Conservation (phyloP, 495 filamentous ascomycete genomes). For the Xylaria bambusicola region DNA sequence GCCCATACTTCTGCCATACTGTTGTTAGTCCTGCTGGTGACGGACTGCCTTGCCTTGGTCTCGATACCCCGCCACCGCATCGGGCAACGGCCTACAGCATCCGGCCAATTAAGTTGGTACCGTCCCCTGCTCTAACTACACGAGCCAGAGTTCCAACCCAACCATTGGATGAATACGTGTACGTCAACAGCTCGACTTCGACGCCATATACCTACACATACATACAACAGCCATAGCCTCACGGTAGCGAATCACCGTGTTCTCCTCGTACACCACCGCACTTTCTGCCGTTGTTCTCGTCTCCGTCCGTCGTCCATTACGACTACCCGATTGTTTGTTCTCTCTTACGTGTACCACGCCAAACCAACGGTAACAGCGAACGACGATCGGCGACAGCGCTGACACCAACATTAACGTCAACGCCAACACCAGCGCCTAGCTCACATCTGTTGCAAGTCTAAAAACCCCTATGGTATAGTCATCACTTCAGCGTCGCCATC, state of each 20-base stretch:
- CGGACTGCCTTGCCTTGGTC: not conserved
- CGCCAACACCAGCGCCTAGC: not conserved
- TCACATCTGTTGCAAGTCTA: not conserved
- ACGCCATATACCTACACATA: not conserved
- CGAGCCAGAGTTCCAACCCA: not conserved
- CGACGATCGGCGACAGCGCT: too few species aligned
- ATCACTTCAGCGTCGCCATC: not conserved
- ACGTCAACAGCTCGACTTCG: not conserved
- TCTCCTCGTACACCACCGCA: too few species aligned
- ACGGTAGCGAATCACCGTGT: too few species aligned
- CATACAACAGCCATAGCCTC: too few species aligned
- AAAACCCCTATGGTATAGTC: not conserved
- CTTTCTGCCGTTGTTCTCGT: not conserved
- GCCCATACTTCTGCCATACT: too few species aligned
- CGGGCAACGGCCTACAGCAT: not conserved
- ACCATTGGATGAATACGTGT: constrained; percentile 1
- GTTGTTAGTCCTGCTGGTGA: too few species aligned
- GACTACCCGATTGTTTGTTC: too few species aligned
- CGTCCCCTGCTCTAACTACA: too few species aligned
- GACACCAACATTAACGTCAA: not conserved
- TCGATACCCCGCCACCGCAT: constrained; percentile 6
- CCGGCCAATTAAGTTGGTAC: not conserved
- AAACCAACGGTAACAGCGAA: too few species aligned
- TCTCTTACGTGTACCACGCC: too few species aligned
- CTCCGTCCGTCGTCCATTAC: too few species aligned